Evolutionary conservation across 225 moss, liverwort and hornwort genomes (phyloP).

Genomic region (Physcomitrium patens): DNA sequence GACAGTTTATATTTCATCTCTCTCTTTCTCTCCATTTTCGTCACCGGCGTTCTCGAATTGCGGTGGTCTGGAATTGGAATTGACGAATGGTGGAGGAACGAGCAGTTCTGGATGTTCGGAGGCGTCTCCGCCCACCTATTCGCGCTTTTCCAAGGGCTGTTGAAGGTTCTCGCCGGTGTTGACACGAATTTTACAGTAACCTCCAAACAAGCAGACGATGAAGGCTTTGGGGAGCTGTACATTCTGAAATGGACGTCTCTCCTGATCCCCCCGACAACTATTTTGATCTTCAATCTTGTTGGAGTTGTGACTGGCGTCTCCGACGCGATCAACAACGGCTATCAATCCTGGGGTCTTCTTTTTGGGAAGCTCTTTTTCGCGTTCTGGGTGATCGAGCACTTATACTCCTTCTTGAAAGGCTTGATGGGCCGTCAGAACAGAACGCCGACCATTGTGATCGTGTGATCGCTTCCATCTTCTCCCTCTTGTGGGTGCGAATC

Average conservation of each 20-base stretch:
- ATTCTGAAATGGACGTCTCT: slow-evolving; percentile 86
- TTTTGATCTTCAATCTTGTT: slow-evolving; percentile 80
- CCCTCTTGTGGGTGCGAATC: slow-evolving; percentile 88
- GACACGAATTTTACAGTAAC: slow-evolving; percentile 95
- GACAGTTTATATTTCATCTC: slow-evolving; percentile 90
- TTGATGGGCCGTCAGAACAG: slow-evolving; percentile 92
- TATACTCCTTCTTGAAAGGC: slow-evolving; percentile 92
- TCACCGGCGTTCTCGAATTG: slow-evolving; percentile 88
- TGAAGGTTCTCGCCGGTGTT: slow-evolving; percentile 85
- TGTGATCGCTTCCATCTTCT: slow-evolving; percentile 92
- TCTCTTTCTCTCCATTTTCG: slow-evolving; percentile 88
- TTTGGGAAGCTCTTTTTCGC: slow-evolving; percentile 96
- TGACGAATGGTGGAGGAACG: slow-evolving; percentile 98
- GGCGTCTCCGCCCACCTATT: slow-evolving; percentile 88
- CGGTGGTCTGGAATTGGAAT: slow-evolving; percentile 92
- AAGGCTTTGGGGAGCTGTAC: slow-evolving; percentile 73
- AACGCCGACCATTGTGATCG: slow-evolving; percentile 85
- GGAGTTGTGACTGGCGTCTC: slow-evolving; percentile 91
- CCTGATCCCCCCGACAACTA: slow-evolving; percentile 84
- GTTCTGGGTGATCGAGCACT: slow-evolving; percentile 95
- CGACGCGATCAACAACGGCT: slow-evolving; percentile 88
- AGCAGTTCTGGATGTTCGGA: slow-evolving; percentile 99
- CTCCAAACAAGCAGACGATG: slow-evolving; percentile 73
- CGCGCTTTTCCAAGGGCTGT: slow-evolving; percentile 82
- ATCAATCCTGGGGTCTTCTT: slow-evolving; percentile 89